phyloP scores from a whole-genome alignment of 2,329 filamentous ascomycete genomes.

The Trichophyton simii region DNA sequence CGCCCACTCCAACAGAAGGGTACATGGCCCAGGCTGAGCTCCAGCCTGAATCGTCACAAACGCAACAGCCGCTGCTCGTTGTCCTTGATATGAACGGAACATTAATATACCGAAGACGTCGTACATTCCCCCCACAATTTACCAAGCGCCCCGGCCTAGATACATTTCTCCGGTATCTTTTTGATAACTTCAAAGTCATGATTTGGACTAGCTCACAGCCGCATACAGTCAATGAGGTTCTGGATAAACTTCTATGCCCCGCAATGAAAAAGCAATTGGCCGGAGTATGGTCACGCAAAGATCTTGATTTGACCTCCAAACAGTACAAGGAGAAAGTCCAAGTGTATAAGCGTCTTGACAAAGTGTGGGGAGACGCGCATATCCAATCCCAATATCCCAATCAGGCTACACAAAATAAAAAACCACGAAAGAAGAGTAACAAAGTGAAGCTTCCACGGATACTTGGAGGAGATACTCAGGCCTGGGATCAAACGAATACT shows the following conservation, averaged over 20 bases:
- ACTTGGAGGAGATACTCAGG: slow-evolving; percentile 34
- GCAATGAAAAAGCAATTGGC: slow-evolving; percentile 46
- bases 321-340: slow-evolving; percentile 64
- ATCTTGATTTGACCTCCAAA: slow-evolving; percentile 49
- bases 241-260: slow-evolving; percentile 45
- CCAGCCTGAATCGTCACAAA: slow-evolving; percentile 30
- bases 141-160: slow-evolving; percentile 54
- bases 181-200: slow-evolving; percentile 64
- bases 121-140: slow-evolving; percentile 41
- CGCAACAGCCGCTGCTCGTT: slow-evolving; percentile 57
- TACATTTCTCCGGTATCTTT: slow-evolving; percentile 59
- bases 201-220: slow-evolving; percentile 82
- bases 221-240: slow-evolving; percentile 53
- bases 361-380: slow-evolving; percentile 50
- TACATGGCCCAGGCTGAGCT: slow-evolving; percentile 49
- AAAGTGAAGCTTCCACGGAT: slow-evolving; percentile 3
- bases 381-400: slow-evolving; percentile 34
- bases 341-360: slow-evolving; percentile 74
- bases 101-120: slow-evolving; percentile 57
- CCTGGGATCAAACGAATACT: slow-evolving; percentile 75
- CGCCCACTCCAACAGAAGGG: slow-evolving; percentile 46
- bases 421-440: neutral
- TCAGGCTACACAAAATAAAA: neutral
- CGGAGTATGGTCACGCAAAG: slow-evolving; percentile 66
- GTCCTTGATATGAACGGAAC: slow-evolving; percentile 92